Evolutionary conservation across 164 flowering plant genomes (phyloP).

Genomic region (Warburgia ugandensis): DNA sequence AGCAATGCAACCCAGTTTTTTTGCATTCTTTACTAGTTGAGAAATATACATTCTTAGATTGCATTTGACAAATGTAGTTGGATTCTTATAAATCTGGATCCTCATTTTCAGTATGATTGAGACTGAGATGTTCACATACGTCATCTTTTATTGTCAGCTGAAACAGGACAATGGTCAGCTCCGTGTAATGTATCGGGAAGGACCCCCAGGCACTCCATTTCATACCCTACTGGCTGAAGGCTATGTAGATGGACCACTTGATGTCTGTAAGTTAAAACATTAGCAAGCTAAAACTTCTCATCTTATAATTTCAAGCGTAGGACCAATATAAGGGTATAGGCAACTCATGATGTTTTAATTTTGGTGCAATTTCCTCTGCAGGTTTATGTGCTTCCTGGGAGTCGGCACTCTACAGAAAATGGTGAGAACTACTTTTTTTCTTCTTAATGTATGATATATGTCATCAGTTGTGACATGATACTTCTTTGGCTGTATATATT

Average conservation of each 20-base stretch:
- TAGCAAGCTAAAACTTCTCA: background rate
- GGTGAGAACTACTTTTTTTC: slow-evolving; percentile 36
- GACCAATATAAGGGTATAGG: too few species aligned
- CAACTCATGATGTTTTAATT: background rate
- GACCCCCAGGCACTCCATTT: slow-evolving; percentile 72
- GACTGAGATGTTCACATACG: background rate
- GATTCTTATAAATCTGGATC: too few species aligned
- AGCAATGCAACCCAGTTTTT: too few species aligned
- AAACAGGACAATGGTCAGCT: slow-evolving; percentile 74
- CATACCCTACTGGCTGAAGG: slow-evolving; percentile 89
- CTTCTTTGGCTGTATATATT: too few species aligned
- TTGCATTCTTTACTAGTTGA: too few species aligned
- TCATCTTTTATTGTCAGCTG: slow-evolving; percentile 31
- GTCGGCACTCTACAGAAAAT: slow-evolving; percentile 57
- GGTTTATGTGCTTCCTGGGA: slow-evolving; percentile 91
- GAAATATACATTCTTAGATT: too few species aligned
- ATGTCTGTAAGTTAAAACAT: slow-evolving; percentile 61
- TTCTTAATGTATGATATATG: background rate
- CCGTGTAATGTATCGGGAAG: slow-evolving; percentile 93
- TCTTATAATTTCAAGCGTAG: background rate
- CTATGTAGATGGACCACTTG: slow-evolving; percentile 73
- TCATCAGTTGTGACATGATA: background rate
- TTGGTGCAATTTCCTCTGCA: slow-evolving; percentile 18
- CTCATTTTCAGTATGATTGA: too few species aligned
- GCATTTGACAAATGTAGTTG: too few species aligned